A percentile compares a stretch with the other conserved stretches of the same genome.
These are phyloP conservation scores for Fusarium pseudoanthophilum DNA, from an alignment of 2,329 filamentous ascomycete genomes.

Conservation along the genomic window DNA sequence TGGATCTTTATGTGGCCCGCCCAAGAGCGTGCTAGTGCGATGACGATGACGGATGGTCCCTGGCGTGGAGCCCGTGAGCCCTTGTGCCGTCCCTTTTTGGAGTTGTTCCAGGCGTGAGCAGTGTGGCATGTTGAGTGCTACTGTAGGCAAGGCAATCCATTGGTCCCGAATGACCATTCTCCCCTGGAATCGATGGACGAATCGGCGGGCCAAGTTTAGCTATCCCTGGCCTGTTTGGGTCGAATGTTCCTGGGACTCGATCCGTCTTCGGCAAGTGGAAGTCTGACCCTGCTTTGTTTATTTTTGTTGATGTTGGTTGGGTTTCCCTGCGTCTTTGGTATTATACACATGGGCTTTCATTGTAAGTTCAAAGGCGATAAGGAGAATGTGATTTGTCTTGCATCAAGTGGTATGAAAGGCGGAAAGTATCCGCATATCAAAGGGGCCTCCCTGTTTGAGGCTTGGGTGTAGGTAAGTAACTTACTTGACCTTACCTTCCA, in stretches of 20 bases:
- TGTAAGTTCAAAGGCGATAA: not conserved
- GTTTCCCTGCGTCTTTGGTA: not conserved
- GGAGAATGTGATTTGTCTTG: not conserved
- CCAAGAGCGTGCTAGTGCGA: slow-evolving; percentile 27
- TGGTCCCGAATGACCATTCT: slow-evolving; percentile 28
- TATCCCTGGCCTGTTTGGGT: slow-evolving; percentile 38
- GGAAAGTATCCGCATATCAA: not conserved
- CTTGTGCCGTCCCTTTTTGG: slow-evolving; percentile 22
- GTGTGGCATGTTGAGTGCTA: slow-evolving; percentile 23
- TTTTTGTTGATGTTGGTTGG: slow-evolving; percentile 8
- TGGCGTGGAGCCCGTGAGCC: slow-evolving; percentile 19
- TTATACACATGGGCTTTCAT: not conserved
- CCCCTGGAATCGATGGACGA: slow-evolving; percentile 35
- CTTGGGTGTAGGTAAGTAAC: not conserved
- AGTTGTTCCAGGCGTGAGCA: slow-evolving; percentile 10
- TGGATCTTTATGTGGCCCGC: slow-evolving; percentile 36
- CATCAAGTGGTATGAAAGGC: not conserved
- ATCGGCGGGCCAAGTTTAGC: slow-evolving; percentile 30
- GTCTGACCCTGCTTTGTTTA: slow-evolving; percentile 27
- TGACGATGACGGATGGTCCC: slow-evolving; percentile 36
- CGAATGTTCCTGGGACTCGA: slow-evolving; percentile 36
- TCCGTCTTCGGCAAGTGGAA: slow-evolving; percentile 32
- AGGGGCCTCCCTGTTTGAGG: not conserved
- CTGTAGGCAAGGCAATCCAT: slow-evolving; percentile 4
- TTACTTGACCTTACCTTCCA: not conserved